phyloP scores from a whole-genome alignment of 1,284 basidiomycete species.

The Marasmius oreades region DNA sequence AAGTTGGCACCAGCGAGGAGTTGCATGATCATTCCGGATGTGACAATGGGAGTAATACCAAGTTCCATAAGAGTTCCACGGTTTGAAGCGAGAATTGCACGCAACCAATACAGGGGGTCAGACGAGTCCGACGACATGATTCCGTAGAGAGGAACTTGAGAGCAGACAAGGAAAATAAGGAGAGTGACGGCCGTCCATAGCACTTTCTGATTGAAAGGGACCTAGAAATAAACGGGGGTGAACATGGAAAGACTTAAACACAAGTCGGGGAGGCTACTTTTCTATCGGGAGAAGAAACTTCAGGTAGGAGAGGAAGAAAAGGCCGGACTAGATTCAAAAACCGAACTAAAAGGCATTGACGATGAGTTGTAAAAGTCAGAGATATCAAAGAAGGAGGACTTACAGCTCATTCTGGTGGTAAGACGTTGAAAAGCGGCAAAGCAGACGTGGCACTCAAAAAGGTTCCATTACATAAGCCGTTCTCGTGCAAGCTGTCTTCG shows the following conservation, averaged over 20 bases:
- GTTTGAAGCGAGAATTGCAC: slow-evolving; percentile 98
- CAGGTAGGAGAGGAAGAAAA: slow-evolving; percentile 90
- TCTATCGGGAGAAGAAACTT: slow-evolving; percentile 94
- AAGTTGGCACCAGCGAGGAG: slow-evolving; percentile 96
- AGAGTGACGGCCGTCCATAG: slow-evolving; percentile 97
- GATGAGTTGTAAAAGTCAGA: neutral
- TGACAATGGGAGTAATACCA: slow-evolving; percentile 96
- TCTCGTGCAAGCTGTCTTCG: neutral
- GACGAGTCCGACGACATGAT: slow-evolving; percentile 98
- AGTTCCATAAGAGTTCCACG: slow-evolving; percentile 99
- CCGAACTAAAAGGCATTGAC: slow-evolving; percentile 56
- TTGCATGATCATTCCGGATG: slow-evolving; percentile 99
- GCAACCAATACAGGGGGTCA: slow-evolving; percentile 99
- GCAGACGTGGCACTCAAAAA: slow-evolving; percentile 8
- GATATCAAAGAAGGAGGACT: slow-evolving; percentile 19
- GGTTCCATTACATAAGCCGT: neutral
- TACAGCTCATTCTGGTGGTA: slow-evolving; percentile 40
- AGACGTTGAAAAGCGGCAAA: slow-evolving; percentile 1
- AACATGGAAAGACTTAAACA: slow-evolving; percentile 1
- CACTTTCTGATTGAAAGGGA: slow-evolving; percentile 94
- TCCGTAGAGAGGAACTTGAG: slow-evolving; percentile 94
- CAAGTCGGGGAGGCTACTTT: slow-evolving; percentile 54
- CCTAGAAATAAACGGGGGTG: slow-evolving; percentile 41
- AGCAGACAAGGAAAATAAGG: slow-evolving; percentile 97
- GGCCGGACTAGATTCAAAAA: slow-evolving; percentile 95